phyloP scores from a whole-genome alignment of 2,329 filamentous ascomycete genomes.

The Neopestalotiopsis sp. region DNA sequence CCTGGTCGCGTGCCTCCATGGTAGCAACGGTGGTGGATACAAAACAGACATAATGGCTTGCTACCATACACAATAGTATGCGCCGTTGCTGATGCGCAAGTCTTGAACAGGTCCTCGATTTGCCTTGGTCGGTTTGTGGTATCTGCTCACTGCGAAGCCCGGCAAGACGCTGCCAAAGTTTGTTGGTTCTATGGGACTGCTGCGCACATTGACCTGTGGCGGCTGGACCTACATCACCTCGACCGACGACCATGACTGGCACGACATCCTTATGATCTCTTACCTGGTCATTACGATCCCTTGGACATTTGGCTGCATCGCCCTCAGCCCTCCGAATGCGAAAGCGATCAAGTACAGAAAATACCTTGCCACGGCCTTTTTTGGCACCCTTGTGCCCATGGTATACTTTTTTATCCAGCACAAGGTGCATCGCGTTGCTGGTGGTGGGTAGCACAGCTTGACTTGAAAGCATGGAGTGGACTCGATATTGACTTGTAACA shows the following conservation, averaged over 20 bases:
- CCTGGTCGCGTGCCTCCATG: neutral
- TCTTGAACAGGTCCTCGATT: conserved; percentile 76
- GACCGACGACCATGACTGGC: conserved; percentile 97
- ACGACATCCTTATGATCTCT: conserved; percentile 99
- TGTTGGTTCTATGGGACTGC: conserved; percentile 77
- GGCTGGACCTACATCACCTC: conserved; percentile 99
- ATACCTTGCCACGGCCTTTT: conserved; percentile 81
- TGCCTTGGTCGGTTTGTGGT: conserved; percentile 88
- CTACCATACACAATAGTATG: neutral
- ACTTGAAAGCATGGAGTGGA: neutral
- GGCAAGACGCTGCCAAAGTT: conserved; percentile 80
- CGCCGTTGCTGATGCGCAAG: conserved; percentile 19
- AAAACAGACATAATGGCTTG: neutral
- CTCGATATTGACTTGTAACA: conserved; percentile 43
- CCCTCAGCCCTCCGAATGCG: conserved; percentile 83
- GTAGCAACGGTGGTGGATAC: neutral
- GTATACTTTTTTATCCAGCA: conserved; percentile 99
- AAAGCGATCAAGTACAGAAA: conserved; percentile 88
- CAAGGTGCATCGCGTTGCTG: conserved; percentile 91
- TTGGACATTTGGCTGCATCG: conserved; percentile 91
- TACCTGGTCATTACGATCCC: conserved; percentile 93
- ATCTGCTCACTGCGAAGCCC: conserved; percentile 80
- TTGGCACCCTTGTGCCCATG: conserved; percentile 86
- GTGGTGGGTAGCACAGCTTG: conserved; percentile 67
- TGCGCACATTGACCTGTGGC: conserved; percentile 91